Evolutionary conservation across 2,329 filamentous ascomycete species (phyloP), one percentile per base, ranked within the genome.

Genomic region (Claviceps sorghi): DNA sequence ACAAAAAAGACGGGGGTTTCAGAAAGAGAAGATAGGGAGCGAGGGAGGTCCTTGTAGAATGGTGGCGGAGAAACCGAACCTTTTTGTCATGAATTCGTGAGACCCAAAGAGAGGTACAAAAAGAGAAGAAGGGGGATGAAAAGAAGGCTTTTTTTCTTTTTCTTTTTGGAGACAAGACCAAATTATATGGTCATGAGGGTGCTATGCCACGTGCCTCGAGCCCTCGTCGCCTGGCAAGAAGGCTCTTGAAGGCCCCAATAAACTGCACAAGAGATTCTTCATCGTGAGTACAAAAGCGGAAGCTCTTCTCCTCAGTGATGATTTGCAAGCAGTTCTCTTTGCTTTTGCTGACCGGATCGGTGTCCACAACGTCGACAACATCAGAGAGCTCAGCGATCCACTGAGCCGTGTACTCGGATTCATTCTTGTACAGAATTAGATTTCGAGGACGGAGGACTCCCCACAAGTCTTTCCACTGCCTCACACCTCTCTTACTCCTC

Each of bases 391-490:
- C 81, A 36, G 96, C 73, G 59, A 98, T 86, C 59, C 89, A 83
- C 56, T 86, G 76, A 0, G 90, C 88, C 13, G 86, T 84, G 66
- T 97, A 97, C 69, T 98, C 93, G 57, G 82, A 75, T 56, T 94
- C 87, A 63, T 94, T 85, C 67, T 96, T 96, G 75, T 98, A 98
- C 29, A 97, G 78, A 17, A 88, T 86, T 34, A 98, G 73, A 57
- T 86, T 89, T 50, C 85, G 83, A 1, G 88, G 84, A 34, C 93
- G 86, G 50, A 98, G 76, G 0, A 97, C 93, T 13, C 85, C 86
- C 93, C 93, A 97, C 54, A 89, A 77, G 60, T 88, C 84, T 73
- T 95, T 96, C 93, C 93, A 98, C 62, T 95, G 86, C 47, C 86
- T 82, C 52, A 98, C 75, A 9, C 89, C 88, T 22, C 84, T 77